Evolutionary conservation across 306 rosid species (phyloP).

Genomic region (Malus domestica): DNA sequence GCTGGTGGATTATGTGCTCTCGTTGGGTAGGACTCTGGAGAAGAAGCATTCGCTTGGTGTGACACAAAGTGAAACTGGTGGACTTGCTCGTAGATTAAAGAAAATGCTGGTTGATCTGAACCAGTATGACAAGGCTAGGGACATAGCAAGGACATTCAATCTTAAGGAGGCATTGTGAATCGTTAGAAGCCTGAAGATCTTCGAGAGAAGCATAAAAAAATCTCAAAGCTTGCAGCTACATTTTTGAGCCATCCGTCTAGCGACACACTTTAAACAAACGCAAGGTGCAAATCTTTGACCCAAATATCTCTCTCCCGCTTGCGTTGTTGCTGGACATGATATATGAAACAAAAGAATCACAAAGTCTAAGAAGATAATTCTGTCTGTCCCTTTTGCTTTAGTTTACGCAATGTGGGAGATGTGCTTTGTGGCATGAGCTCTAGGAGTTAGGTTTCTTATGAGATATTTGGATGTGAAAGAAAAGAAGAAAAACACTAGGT

Average conservation of each 20-base stretch:
- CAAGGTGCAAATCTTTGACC: not conserved
- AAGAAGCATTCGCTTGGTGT: constrained; percentile 42
- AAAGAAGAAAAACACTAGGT: not conserved
- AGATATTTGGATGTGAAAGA: not conserved
- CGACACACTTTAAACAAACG: not conserved
- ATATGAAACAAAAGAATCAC: not conserved
- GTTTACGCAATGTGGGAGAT: not conserved
- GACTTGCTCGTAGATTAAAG: constrained; percentile 81
- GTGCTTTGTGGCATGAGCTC: not conserved
- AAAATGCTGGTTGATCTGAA: constrained; percentile 87
- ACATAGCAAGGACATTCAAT: constrained; percentile 63
- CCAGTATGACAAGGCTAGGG: constrained; percentile 78
- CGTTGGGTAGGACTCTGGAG: constrained; percentile 64
- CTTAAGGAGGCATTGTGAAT: constrained; percentile 81
- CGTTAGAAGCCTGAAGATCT: constrained; percentile 6
- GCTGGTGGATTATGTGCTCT: constrained; percentile 60
- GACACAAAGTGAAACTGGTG: constrained; percentile 47
- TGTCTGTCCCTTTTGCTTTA: no score
- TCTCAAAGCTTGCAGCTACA: not conserved
- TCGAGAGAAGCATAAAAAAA: not conserved
- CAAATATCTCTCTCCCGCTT: not conserved
- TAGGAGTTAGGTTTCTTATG: not conserved
- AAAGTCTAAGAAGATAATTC: not conserved
- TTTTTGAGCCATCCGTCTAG: not conserved
- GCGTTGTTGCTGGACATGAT: not conserved